These are phyloP conservation scores for Penicillium sp. DNA, from an alignment of 2,329 filamentous ascomycete species.

Conservation along the genomic window DNA sequence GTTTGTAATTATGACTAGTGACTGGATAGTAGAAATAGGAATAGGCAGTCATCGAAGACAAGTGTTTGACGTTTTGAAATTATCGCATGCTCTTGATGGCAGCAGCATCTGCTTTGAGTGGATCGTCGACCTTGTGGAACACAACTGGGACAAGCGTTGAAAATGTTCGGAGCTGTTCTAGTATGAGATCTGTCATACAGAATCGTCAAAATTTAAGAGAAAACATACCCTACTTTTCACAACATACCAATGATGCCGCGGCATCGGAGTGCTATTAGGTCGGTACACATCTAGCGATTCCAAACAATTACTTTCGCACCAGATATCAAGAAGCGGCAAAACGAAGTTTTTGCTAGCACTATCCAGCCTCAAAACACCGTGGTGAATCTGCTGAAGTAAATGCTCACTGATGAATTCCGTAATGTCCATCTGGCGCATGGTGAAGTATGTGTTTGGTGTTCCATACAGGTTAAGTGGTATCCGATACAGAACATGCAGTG, in stretches of 20 bases:
- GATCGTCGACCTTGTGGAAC: conserved; percentile 6
- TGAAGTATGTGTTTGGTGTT: conserved; percentile 3
- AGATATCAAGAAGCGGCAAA: conserved; percentile 6
- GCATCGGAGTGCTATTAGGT: conserved; percentile 2
- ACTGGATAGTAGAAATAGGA: neutral
- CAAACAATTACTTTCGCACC: conserved; percentile 5
- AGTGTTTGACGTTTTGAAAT: neutral
- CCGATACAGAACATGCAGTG: conserved; percentile 6
- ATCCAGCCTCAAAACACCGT: conserved; percentile 7
- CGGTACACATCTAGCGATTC: conserved; percentile 10
- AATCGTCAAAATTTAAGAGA: neutral
- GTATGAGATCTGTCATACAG: neutral
- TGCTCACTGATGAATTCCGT: conserved; percentile 11
- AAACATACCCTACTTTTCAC: conserved; percentile 7
- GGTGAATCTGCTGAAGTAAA: conserved; percentile 8
- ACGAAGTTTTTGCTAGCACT: conserved; percentile 6
- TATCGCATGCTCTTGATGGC: neutral
- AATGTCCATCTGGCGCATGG: conserved; percentile 10
- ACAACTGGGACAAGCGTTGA: conserved; percentile 4
- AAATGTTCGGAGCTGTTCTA: conserved; percentile 4
- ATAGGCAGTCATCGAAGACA: neutral
- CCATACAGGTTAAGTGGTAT: conserved; percentile 7
- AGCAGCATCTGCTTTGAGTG: neutral
- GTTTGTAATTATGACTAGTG: neutral
- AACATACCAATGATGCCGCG: conserved; percentile 6